Base-by-base conservation (phyloP, 768 basidiomycete species). In the Mycena vitilis region DNA sequence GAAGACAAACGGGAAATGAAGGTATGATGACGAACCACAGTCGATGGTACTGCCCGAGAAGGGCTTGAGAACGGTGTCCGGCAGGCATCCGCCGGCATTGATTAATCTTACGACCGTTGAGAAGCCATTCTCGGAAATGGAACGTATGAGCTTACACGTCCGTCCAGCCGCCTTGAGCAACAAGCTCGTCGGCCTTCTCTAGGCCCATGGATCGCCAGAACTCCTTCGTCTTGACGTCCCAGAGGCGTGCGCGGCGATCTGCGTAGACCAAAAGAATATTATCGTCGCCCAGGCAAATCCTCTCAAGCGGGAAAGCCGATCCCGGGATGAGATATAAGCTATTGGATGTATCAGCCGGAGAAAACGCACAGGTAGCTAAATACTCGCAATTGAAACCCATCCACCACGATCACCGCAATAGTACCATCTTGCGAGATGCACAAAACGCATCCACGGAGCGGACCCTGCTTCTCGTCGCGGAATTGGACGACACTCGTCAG, bases 321-420 rank as follows among this genome's bases (percentile, higher is more conserved):
- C 94, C 95, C 8, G 97, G 97, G 25, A 98, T 86, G 20, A 95
- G 79, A 75, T 90, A 92, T 37, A 95, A 78, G 60, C 96, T 98
- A 58, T 23, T 36, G 48, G 23, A 68, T 65, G 70, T 36, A 25
- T 65, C 34, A 71, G 54, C 13, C 38, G 52, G 52, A 25, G 42
- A 4, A 22, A 23, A 54, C 25, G 47, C 25, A 22, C 18, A 9
- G 36, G 7, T 5, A 5, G 36, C 42, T 4, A 16, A 34, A 61
- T 42, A 79, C 93, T 73, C 75, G 96, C 96, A 94, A 86, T 60
- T 95, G 89, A 72, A 93, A 89, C 3, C 87, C 89, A 57, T 91
- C 90, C 12, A 94, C 77, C 0, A 82, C 85, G 62, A 98, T 84
- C n/a, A 95, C 86, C 0, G 90, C 95, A 67, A 96, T 87, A 2